A percentile compares a stretch with the other conserved stretches of the same genome.
Conservation (phyloP, 257 asterid species). For the Salvia rosmarinus region DNA sequence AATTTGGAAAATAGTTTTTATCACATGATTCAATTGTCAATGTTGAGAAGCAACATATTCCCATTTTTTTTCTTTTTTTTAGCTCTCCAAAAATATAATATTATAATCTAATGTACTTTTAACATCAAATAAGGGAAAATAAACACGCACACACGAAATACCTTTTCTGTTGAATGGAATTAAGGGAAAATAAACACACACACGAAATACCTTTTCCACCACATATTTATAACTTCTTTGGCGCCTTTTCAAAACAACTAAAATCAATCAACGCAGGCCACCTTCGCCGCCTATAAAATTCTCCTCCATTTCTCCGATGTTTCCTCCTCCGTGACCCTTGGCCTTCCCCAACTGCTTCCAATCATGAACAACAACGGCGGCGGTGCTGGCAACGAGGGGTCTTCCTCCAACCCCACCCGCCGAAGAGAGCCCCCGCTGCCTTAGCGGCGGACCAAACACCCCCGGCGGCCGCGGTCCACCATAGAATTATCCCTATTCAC, state of each 20-base stretch:
- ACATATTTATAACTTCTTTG: background rate
- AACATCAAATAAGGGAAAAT: too few relatives aligned
- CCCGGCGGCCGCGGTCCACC: background rate
- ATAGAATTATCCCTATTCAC: background rate
- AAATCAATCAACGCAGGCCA: conserved; percentile 27
- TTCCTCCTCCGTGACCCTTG: background rate
- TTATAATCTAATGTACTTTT: too few relatives aligned
- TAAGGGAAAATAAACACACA: too few relatives aligned
- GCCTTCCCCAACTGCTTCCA: background rate
- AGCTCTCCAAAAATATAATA: too few relatives aligned
- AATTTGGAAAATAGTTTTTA: too few relatives aligned
- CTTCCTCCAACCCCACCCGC: background rate
- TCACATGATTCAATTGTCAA: too few relatives aligned
- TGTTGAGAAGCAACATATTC: too few relatives aligned
- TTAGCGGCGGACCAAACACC: background rate
- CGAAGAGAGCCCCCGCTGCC: background rate
- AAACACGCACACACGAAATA: too few relatives aligned
- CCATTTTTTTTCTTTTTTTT: too few relatives aligned
- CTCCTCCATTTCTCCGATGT: background rate
- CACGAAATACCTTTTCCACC: too few relatives aligned
- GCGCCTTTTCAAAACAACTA: background rate
- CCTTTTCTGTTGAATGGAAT: too few relatives aligned
- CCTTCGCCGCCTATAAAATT: conserved; percentile 13
- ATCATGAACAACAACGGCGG: background rate
- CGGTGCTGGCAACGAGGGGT: background rate